Conservation (phyloP, 768 basidiomycete genomes). For the Pulveroboletus sp. region DNA sequence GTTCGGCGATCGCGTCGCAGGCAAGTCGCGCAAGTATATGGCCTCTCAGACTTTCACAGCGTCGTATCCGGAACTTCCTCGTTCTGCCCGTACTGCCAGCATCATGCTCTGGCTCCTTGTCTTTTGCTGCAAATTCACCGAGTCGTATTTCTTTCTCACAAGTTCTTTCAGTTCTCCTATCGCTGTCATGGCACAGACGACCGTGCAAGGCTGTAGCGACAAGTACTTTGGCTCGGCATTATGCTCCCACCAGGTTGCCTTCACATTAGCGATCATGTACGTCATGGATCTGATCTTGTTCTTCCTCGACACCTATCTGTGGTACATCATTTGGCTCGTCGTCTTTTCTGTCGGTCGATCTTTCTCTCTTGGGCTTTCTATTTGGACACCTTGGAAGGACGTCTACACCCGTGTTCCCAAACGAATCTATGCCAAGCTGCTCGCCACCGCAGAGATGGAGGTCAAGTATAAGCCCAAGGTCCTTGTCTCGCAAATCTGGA, state of each 20-base stretch:
- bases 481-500: constrained; percentile 98
- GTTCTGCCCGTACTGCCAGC: constrained; percentile 76
- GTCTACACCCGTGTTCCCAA: constrained; percentile 95
- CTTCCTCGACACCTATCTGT: constrained; percentile 99
- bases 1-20: constrained; percentile 98
- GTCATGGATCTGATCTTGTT: constrained; percentile 96
- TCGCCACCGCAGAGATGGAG: constrained; percentile 97
- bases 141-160: constrained; percentile 98
- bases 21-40: constrained; percentile 97
- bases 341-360: constrained; percentile 90
- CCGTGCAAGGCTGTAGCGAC: constrained; percentile 88
- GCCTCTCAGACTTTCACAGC: constrained; percentile 99
- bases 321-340: constrained; percentile 99
- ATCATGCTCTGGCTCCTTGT: constrained; percentile 87
- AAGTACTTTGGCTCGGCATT: constrained; percentile 74
- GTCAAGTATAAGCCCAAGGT: constrained; percentile 99
- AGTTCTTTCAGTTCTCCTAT: constrained; percentile 96
- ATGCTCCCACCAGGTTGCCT: constrained; percentile 91
- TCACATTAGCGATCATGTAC: constrained; percentile 97
- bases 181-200: constrained; percentile 94
- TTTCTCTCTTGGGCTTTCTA: constrained; percentile 89
- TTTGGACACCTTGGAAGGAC: constrained; percentile 99
- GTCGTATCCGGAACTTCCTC: constrained; percentile 81
- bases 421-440: constrained; percentile 94
- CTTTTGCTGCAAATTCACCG: constrained; percentile 94